These are phyloP conservation scores for Parafenestella ontariensis DNA, from an alignment of 2,329 filamentous ascomycete genomes.

Conservation along the genomic window DNA sequence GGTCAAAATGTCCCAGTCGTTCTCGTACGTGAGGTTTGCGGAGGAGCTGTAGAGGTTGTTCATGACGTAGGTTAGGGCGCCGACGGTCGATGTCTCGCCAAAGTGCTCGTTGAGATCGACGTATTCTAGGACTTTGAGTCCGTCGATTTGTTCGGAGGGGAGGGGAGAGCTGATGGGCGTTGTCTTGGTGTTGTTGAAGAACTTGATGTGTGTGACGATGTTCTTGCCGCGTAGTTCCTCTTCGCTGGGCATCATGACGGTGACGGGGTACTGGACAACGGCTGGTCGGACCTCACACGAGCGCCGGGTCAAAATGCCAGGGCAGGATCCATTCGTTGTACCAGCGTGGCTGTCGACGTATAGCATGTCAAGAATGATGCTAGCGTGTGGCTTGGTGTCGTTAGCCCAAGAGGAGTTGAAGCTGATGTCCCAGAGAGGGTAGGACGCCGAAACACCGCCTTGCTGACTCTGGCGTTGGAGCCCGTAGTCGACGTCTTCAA, in stretches of 20 bases:
- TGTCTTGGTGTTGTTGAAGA: constrained; percentile 17
- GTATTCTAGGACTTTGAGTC: constrained; percentile 18
- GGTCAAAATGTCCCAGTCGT: constrained; percentile 23
- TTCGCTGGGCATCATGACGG: constrained; percentile 30
- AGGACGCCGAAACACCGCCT: constrained; percentile 6
- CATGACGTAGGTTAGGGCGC: constrained; percentile 26
- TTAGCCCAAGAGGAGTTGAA: constrained; percentile 21
- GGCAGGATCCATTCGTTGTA: constrained; percentile 13
- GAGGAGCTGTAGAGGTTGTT: constrained; percentile 29
- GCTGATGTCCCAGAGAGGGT: constrained; percentile 25
- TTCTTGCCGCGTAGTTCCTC: constrained; percentile 26
- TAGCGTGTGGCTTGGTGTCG: constrained; percentile 19
- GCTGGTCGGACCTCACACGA: constrained; percentile 27
- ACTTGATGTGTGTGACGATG: constrained; percentile 33
- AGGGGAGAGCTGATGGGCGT: constrained; percentile 13
- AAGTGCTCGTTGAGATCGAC: constrained; percentile 20
- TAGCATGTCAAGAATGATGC: constrained; percentile 23
- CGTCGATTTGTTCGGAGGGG: constrained; percentile 19
- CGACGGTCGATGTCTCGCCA: constrained; percentile 23
- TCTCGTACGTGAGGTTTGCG: constrained; percentile 18
- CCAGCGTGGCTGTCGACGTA: constrained; percentile 27
- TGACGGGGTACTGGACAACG: constrained; percentile 29
- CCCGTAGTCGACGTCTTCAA: constrained; percentile 26
- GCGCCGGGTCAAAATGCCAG: constrained; percentile 19
- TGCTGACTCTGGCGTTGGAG: constrained; percentile 12